phyloP scores from a whole-genome alignment of 306 rosid species.

The Pyrus bretschneideri region DNA sequence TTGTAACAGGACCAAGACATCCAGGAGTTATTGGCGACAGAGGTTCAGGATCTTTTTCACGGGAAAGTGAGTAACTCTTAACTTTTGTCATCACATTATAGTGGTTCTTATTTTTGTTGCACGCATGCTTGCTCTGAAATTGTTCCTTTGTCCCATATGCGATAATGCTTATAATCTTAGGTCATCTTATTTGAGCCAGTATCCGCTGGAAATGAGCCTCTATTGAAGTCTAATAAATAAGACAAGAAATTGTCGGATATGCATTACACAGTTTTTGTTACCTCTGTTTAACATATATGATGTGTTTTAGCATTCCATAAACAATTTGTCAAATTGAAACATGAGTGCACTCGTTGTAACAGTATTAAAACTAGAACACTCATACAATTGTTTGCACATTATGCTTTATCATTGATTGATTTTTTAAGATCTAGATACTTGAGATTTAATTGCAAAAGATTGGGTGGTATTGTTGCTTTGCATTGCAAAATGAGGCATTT shows the following conservation, averaged over 20 bases:
- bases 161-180: neutral
- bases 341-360: neutral
- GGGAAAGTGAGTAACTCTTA: constrained; percentile 68
- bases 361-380: neutral
- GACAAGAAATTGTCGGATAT: neutral
- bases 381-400: constrained; percentile 12
- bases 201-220: neutral
- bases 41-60: constrained; percentile 72
- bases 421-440: neutral
- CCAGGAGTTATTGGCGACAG: constrained; percentile 93
- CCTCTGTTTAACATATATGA: neutral
- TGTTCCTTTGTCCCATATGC: neutral
- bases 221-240: too few relatives aligned
- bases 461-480: neutral
- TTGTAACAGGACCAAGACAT: constrained; percentile 84
- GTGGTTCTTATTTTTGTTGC: neutral
- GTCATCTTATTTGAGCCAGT: neutral
- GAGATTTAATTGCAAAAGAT: neutral
- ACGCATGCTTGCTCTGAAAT: neutral
- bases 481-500: neutral
- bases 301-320: neutral
- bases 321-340: neutral
- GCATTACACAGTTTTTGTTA: neutral
- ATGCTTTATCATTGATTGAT: neutral
- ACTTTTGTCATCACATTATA: neutral